These are phyloP conservation scores for Akanthomyces muscarius DNA, from an alignment of 2,329 filamentous ascomycete species.

Conservation along the genomic window DNA sequence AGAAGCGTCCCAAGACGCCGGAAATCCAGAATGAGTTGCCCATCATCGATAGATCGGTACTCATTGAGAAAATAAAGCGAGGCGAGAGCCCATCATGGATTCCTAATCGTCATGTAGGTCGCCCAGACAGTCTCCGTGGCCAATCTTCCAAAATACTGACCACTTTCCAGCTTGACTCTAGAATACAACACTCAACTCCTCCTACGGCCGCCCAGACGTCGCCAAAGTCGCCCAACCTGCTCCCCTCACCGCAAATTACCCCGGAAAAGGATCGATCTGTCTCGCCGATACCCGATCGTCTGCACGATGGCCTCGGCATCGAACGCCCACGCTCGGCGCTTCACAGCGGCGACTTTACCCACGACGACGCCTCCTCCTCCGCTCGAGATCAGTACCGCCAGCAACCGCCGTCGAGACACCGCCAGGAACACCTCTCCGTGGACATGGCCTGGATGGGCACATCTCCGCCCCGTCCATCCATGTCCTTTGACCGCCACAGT, in stretches of 20 bases:
- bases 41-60: slow-evolving; percentile 63
- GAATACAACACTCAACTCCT: slow-evolving; percentile 25
- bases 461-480: slow-evolving; percentile 52
- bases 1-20: slow-evolving; percentile 22
- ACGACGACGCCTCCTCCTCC: slow-evolving; percentile 24
- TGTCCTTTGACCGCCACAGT: slow-evolving; percentile 37
- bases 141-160: slow-evolving; percentile 14
- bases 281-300: slow-evolving; percentile 34
- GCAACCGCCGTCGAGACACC: slow-evolving; percentile 20
- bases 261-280: slow-evolving; percentile 38
- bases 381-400: slow-evolving; percentile 17
- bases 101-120: slow-evolving; percentile 56
- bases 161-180: slow-evolving; percentile 35
- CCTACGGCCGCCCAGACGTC: slow-evolving; percentile 27
- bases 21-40: slow-evolving; percentile 26
- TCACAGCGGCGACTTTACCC: slow-evolving; percentile 64
- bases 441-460: slow-evolving; percentile 48
- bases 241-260: slow-evolving; percentile 46
- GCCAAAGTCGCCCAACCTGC: slow-evolving; percentile 37
- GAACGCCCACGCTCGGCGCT: slow-evolving; percentile 77
- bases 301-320: slow-evolving; percentile 60
- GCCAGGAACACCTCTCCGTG: slow-evolving; percentile 20
- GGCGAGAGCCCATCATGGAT: slow-evolving; percentile 73
- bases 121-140: not conserved
- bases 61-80: slow-evolving; percentile 81